phyloP scores from a whole-genome alignment of 2,329 filamentous ascomycete species.

The Colletotrichum chlorophyti region DNA sequence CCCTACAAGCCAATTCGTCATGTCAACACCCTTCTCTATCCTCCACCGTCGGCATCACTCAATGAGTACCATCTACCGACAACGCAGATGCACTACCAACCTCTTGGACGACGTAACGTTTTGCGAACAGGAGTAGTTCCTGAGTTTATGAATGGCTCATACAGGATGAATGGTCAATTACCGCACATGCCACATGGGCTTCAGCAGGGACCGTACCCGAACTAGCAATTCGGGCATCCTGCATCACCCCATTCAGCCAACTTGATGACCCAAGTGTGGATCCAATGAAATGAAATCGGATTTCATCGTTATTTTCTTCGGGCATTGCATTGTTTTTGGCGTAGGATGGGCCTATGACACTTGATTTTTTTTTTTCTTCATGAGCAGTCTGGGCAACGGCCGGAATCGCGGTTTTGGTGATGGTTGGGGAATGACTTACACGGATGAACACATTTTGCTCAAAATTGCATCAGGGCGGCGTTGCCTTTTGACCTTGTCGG shows the following conservation, averaged over 20 bases:
- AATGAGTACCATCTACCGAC: slow-evolving; percentile 73
- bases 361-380: slow-evolving; percentile 20
- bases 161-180: slow-evolving; percentile 18
- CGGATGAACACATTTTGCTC: not conserved
- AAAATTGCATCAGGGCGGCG: slow-evolving; percentile 28
- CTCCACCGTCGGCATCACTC: slow-evolving; percentile 80
- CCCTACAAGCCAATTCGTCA: slow-evolving; percentile 91
- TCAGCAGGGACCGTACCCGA: slow-evolving; percentile 42
- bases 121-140: slow-evolving; percentile 76
- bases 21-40: slow-evolving; percentile 90
- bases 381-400: not conserved
- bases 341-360: slow-evolving; percentile 27
- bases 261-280: no score
- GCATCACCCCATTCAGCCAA: not conserved
- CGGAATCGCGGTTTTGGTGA: slow-evolving; percentile 6
- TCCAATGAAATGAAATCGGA: not conserved
- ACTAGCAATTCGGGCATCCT: slow-evolving; percentile 37
- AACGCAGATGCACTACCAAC: slow-evolving; percentile 85
- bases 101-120: slow-evolving; percentile 72
- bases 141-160: slow-evolving; percentile 50
- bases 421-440: slow-evolving; percentile 8
- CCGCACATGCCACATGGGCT: slow-evolving; percentile 28
- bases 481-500: slow-evolving; percentile 5
- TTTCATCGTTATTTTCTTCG: slow-evolving; percentile 11
- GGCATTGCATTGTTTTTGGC: slow-evolving; percentile 30